phyloP scores from a whole-genome alignment of 371 early-diverging fungal species.

The Mucor circinelloides region DNA sequence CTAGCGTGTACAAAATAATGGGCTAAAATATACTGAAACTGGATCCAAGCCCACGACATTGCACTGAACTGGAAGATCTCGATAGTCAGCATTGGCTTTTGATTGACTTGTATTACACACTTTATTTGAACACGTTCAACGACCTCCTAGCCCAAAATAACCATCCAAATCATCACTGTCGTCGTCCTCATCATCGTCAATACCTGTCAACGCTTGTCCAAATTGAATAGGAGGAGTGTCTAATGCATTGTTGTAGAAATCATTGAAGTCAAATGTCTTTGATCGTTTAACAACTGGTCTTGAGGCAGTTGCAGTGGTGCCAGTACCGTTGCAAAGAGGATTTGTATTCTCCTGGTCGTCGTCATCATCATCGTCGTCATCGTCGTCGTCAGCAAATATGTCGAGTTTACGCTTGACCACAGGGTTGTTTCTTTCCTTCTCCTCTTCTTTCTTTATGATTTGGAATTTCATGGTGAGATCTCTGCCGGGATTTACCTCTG shows the following conservation, averaged over 20 bases:
- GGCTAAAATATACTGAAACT: not conserved
- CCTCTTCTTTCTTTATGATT: conserved; percentile 1
- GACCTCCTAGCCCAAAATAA: not conserved
- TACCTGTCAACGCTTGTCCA: not conserved
- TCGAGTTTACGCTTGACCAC: not conserved
- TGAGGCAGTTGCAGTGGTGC: not conserved
- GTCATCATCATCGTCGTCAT: not conserved
- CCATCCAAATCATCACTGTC: conserved; percentile 2
- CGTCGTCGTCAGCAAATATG: not conserved
- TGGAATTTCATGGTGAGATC: conserved; percentile 13
- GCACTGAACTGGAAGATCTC: no score
- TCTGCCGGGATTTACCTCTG: conserved; percentile 7
- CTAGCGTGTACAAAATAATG: not conserved
- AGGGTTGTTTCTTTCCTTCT: not conserved
- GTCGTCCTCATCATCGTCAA: not conserved
- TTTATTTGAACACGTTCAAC: not conserved
- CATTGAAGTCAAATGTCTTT: not conserved
- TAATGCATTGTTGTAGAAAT: not conserved
- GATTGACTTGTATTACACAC: not conserved
- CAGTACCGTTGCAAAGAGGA: not conserved
- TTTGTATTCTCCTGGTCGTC: not conserved
- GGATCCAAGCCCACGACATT: not conserved
- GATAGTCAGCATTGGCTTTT: not conserved
- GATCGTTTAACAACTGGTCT: not conserved
- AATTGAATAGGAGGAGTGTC: not conserved